phyloP scores from a whole-genome alignment of 352 stramenopile genomes.

The Globisporangium nunn region DNA sequence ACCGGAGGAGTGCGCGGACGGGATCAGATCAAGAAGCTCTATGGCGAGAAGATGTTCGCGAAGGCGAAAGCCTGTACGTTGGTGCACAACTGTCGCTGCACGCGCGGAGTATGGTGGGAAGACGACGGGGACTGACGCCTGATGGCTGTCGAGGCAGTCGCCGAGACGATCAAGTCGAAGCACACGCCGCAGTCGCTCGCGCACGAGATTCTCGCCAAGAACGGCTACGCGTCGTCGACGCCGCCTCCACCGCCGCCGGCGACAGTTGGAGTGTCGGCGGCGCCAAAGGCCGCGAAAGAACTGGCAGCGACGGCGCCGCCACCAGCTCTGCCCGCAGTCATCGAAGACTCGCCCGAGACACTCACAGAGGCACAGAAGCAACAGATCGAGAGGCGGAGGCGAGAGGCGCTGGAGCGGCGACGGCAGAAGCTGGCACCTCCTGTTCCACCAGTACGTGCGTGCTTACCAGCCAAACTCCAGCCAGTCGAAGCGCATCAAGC shows the following conservation, averaged over 20 bases:
- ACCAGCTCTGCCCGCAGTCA: constrained; percentile 5
- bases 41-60: constrained; percentile 62
- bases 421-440: constrained; percentile 16
- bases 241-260: neutral
- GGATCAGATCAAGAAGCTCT: constrained; percentile 46
- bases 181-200: constrained; percentile 63
- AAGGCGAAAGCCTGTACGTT: constrained; percentile 60
- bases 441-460: neutral
- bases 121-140: neutral
- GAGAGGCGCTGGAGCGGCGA: constrained; percentile 50
- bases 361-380: constrained; percentile 48
- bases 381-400: constrained; percentile 44
- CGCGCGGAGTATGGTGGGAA: neutral
- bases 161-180: constrained; percentile 32
- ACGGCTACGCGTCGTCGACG: constrained; percentile 31
- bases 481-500: neutral
- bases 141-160: constrained; percentile 22
- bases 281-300: neutral
- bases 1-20: neutral
- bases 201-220: constrained; percentile 50
- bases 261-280: neutral
- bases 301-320: neutral
- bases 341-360: constrained; percentile 22
- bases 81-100: neutral
- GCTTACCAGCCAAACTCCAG: too few relatives aligned